Conservation (phyloP, 2,329 filamentous ascomycete species). For the Endocalyx cinctus region DNA sequence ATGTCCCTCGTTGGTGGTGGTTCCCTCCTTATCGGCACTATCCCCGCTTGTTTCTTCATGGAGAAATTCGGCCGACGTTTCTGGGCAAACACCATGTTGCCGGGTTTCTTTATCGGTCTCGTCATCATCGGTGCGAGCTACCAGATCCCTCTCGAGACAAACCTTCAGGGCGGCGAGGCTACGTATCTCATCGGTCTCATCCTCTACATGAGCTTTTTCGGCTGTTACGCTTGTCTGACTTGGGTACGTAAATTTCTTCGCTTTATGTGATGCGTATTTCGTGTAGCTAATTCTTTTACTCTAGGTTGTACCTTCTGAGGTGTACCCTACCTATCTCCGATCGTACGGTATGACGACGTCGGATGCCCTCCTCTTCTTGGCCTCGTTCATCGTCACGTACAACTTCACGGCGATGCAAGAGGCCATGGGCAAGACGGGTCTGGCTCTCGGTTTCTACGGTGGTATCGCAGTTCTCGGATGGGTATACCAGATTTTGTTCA, state of each 20-base stretch:
- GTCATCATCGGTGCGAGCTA: constrained; percentile 63
- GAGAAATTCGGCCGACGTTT: constrained; percentile 68
- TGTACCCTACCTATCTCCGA: constrained; percentile 68
- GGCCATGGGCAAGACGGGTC: constrained; percentile 61
- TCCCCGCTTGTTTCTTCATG: constrained; percentile 67
- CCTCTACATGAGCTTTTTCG: constrained; percentile 66
- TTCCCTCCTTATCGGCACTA: constrained; percentile 61
- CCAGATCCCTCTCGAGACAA: constrained; percentile 43
- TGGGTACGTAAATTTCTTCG: no score
- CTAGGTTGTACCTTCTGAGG: constrained; percentile 63
- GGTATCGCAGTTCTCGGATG: constrained; percentile 67
- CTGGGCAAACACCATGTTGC: constrained; percentile 69
- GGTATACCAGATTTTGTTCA: constrained; percentile 70
- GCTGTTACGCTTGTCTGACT: constrained; percentile 59
- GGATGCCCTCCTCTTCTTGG: constrained; percentile 64
- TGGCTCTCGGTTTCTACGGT: constrained; percentile 68
- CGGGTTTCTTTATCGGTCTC: constrained; percentile 66
- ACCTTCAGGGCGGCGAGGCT: constrained; percentile 47
- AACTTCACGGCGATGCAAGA: constrained; percentile 68
- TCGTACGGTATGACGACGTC: constrained; percentile 71
- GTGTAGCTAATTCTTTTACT: no score
- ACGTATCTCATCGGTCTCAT: constrained; percentile 65
- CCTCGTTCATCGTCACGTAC: constrained; percentile 70
- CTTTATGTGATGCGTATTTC: no score
- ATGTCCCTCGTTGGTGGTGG: constrained; percentile 72